Conservation (phyloP, 225 moss, liverwort and hornwort genomes). For the Bryoerythrophyllum caledonicum region DNA sequence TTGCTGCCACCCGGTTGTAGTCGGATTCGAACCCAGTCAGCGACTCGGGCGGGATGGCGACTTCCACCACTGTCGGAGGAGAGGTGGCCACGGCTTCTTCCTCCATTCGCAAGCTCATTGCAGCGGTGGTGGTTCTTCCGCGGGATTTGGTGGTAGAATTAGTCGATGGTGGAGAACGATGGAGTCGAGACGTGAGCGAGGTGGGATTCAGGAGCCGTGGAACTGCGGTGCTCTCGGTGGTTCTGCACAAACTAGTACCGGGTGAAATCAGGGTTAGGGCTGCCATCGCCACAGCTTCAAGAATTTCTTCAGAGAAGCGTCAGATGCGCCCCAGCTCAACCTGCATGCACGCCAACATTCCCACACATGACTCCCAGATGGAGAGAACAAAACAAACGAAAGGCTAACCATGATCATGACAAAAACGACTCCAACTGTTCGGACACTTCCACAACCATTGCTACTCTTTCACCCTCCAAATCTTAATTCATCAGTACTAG, state of each 20-base stretch:
- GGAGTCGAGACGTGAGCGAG: background rate
- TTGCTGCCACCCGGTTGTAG: slow-evolving; percentile 23
- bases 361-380: background rate
- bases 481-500: no score
- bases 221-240: background rate
- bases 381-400: background rate
- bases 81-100: background rate
- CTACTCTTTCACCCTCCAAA: no score
- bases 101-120: slow-evolving; percentile 25
- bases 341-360: background rate
- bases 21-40: slow-evolving; percentile 28
- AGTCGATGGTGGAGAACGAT: background rate
- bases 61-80: slow-evolving; percentile 12
- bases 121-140: background rate
- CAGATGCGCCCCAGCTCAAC: background rate
- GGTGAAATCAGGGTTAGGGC: background rate
- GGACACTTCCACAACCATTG: no score
- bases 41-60: slow-evolving; percentile 24
- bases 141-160: background rate
- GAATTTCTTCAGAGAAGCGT: background rate
- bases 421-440: no score
- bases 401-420: background rate
- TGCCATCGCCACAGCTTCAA: background rate
- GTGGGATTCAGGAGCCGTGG: background rate
- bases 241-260: background rate